Conservation (phyloP, 352 stramenopile species). For the Discostella stelligera region DNA sequence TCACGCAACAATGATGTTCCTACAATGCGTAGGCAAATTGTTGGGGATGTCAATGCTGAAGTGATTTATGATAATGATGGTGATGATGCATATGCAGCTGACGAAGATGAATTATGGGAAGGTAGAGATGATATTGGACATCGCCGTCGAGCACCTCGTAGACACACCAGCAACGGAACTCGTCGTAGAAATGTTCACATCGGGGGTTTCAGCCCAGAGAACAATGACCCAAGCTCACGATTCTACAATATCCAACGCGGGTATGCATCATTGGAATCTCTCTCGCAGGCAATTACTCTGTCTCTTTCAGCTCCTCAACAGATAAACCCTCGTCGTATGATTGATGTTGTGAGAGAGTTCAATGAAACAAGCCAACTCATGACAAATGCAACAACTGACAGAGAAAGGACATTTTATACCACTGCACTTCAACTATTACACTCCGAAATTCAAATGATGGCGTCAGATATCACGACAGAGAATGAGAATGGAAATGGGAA, state of each 20-base stretch:
- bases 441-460: too few species aligned
- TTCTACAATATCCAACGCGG: conserved; percentile 11
- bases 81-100: not conserved
- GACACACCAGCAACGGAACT: conserved; percentile 3
- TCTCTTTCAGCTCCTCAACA: not conserved
- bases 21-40: not conserved
- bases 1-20: conserved; percentile 5
- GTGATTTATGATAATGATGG: not conserved
- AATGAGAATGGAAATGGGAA: not conserved
- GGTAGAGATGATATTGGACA: conserved; percentile 6
- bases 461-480: not conserved
- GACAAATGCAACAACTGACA: not conserved
- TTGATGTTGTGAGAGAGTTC: not conserved
- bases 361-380: not conserved
- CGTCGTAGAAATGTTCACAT: conserved; percentile 16
- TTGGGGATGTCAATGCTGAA: conserved; percentile 18
- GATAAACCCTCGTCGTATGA: not conserved
- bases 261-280: conserved; percentile 13
- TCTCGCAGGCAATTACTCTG: conserved; percentile 1
- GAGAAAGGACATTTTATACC: not conserved
- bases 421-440: not conserved
- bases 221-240: conserved; percentile 22
- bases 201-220: conserved; percentile 1
- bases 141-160: not conserved
- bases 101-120: conserved; percentile 6